phyloP scores from a whole-genome alignment of 2,329 filamentous ascomycete species.

The Zymoseptoria tritici region DNA sequence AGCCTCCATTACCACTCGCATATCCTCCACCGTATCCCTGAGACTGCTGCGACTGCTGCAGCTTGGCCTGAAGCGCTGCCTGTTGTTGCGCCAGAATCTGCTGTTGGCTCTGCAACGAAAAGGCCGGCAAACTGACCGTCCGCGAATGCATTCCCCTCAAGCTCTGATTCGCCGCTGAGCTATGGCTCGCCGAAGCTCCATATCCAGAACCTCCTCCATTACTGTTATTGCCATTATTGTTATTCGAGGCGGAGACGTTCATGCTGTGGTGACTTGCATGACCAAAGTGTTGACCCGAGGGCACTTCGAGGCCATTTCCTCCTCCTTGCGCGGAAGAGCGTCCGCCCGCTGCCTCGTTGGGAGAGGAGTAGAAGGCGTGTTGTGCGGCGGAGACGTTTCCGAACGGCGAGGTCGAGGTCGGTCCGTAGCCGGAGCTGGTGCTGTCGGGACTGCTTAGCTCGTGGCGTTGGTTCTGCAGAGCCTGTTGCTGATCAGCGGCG shows the following conservation, averaged over 20 bases:
- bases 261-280: conserved; percentile 47
- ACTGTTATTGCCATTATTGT: conserved; percentile 3
- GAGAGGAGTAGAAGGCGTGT: conserved; percentile 69
- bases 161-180: conserved; percentile 41
- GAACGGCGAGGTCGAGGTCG: conserved; percentile 32
- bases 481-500: conserved; percentile 27
- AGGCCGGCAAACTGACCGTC: conserved; percentile 78
- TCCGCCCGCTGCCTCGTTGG: conserved; percentile 50
- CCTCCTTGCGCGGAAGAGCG: conserved; percentile 12
- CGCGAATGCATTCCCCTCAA: conserved; percentile 51
- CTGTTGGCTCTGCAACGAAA: conserved; percentile 42
- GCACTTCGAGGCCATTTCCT: conserved; percentile 24
- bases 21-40: conserved; percentile 50
- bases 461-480: conserved; percentile 42
- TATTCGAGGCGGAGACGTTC: conserved; percentile 33
- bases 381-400: conserved; percentile 53
- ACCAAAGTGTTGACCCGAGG: conserved; percentile 44
- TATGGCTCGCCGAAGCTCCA: conserved; percentile 35
- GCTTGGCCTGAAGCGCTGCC: conserved; percentile 22
- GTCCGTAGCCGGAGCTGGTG: conserved; percentile 43
- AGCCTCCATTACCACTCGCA: conserved; percentile 38
- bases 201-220: conserved; percentile 13
- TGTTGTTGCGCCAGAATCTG: conserved; percentile 33
- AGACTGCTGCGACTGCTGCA: conserved; percentile 32
- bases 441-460: conserved; percentile 43